phyloP scores from a whole-genome alignment of 768 basidiomycete species.

The Russula brevipes region DNA sequence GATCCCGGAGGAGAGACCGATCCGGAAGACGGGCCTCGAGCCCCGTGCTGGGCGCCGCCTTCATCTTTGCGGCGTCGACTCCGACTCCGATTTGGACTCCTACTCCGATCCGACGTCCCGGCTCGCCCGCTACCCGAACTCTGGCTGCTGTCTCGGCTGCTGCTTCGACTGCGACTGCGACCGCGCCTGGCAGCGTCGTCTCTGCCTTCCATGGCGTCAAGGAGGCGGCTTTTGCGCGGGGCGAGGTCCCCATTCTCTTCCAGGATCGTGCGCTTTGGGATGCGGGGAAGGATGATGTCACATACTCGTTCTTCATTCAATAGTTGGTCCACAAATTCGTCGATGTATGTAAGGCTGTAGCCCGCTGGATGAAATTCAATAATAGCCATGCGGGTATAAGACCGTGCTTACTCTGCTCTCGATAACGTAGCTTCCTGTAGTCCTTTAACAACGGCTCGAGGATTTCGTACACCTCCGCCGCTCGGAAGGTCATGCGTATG shows the following conservation, averaged over 20 bases:
- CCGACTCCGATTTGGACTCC: constrained; percentile 29
- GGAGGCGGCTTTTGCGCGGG: constrained; percentile 77
- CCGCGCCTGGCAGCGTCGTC: constrained; percentile 47
- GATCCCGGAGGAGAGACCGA: constrained; percentile 32
- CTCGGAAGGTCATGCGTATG: constrained; percentile 88
- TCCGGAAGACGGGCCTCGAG: constrained; percentile 38
- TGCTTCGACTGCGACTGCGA: constrained; percentile 38
- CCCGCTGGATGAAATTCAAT: constrained; percentile 52
- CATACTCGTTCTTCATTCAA: constrained; percentile 89
- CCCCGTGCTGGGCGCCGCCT: constrained; percentile 63
- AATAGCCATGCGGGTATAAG: background rate
- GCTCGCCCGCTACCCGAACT: constrained; percentile 35
- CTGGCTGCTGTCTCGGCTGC: constrained; percentile 29
- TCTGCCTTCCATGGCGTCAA: constrained; percentile 80
- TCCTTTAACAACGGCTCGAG: constrained; percentile 94
- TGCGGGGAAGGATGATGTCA: constrained; percentile 90
- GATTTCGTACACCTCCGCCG: constrained; percentile 87
- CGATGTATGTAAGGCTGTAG: constrained; percentile 80
- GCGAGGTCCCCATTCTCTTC: constrained; percentile 92
- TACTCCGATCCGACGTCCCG: constrained; percentile 30
- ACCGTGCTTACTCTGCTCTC: constrained; percentile 62
- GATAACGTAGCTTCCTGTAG: constrained; percentile 79
- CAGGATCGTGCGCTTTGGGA: constrained; percentile 77
- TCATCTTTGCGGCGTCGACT: constrained; percentile 43
- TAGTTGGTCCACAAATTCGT: constrained; percentile 84